Evolutionary conservation across 2,329 filamentous ascomycete species (phyloP), one percentile per base, ranked within the genome.

Genomic region (Calonectria crousiana): DNA sequence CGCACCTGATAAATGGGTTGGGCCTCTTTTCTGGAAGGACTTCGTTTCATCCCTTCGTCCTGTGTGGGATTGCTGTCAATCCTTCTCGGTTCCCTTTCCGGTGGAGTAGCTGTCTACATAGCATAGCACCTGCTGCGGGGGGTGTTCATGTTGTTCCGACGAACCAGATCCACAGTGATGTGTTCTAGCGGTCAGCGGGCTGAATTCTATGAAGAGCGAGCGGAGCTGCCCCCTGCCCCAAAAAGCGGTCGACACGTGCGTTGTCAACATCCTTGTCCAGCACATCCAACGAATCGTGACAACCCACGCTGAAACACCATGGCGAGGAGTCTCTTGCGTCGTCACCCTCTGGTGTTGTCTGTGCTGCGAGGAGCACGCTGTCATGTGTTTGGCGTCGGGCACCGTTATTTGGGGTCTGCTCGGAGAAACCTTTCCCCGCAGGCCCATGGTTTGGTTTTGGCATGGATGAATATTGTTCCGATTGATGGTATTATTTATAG

Each of bases 121-220:
- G n/a, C n/a, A n/a, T n/a, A n/a, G n/a, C n/a, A n/a, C 34, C 14
- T 62, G 34, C 36, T 62, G 56, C 32, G 56, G 56, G 56, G n/a
- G 10, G 56, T 23, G 56, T 62, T 62, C 56, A 62, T 62, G 56
- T 62, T 62, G 56, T 62, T 62, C 38, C 13, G 34, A 13, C 36
- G 56, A 62, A 62, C 56, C 36, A 62, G 56, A 41, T 62, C 56
- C 26, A 62, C 56, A 62, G 26, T 62, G 56, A 62, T 62, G 56
- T 60, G 56, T 62, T 62, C 56, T 62, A 62, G 56, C 56, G 56
- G 56, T 62, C 56, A 62, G 34, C 32, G 56, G 30, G 34, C 30
- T 26, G n/a, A 18, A 28, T 62, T 38, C 56, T 28, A 23, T 23
- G 20, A 23, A 41, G 36, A 23, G 18, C 36, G 38, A 16, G n/a